A percentile compares a stretch with the other conserved stretches of the same genome.
phyloP scores from a whole-genome alignment of 2,329 filamentous ascomycete species.

The Scorias spongiosa region DNA sequence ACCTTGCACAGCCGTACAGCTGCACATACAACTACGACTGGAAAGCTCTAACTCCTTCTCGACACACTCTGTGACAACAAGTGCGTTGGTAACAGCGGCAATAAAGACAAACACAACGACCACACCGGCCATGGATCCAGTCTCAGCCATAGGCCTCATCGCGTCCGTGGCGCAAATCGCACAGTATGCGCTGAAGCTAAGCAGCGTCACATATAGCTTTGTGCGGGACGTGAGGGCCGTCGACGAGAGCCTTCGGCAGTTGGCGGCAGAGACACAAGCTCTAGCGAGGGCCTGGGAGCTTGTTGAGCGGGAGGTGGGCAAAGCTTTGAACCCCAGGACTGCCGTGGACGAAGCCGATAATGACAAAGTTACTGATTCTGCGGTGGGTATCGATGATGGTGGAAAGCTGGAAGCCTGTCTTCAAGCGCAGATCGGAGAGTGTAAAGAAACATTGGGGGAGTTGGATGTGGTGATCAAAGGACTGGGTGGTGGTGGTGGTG shows the following conservation, averaged over 20 bases:
- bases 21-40: too few species aligned
- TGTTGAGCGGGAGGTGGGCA: background rate
- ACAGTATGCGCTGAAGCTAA: background rate
- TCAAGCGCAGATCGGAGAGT: background rate
- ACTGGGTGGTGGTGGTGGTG: too few species aligned
- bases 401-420: background rate
- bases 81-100: too few species aligned
- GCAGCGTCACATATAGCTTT: background rate
- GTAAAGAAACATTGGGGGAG: background rate
- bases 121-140: background rate
- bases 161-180: background rate
- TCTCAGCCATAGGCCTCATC: background rate
- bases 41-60: too few species aligned
- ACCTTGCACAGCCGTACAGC: too few species aligned
- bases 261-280: background rate
- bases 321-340: background rate
- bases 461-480: background rate
- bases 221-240: background rate
- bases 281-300: background rate
- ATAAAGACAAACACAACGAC: too few species aligned
- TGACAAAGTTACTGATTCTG: background rate
- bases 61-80: too few species aligned
- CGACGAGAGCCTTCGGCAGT: background rate
- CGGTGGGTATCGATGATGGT: background rate
- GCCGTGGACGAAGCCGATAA: background rate